These are phyloP conservation scores for Maudiozyma bulderi DNA, from an alignment of 805 yeast genomes.

Conservation along the genomic window DNA sequence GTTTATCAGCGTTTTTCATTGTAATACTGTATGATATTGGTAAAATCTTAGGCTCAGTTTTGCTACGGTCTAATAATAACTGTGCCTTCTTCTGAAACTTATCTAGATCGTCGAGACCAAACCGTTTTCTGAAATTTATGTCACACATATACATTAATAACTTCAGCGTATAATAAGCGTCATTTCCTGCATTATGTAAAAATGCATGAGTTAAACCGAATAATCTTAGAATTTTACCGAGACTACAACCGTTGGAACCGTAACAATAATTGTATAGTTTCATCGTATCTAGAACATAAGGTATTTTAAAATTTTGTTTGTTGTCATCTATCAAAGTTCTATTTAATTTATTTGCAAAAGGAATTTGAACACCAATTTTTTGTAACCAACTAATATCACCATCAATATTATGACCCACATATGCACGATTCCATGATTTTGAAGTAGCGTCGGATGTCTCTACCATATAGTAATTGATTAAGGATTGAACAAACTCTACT, in stretches of 20 bases:
- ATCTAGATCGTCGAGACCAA: conserved; percentile 18
- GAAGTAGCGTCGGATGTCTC: conserved; percentile 17
- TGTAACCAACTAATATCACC: conserved; percentile 48
- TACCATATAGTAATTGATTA: conserved; percentile 37
- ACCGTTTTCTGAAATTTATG: conserved; percentile 21
- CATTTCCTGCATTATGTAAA: conserved; percentile 66
- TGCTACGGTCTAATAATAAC: conserved; percentile 15
- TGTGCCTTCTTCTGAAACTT: conserved; percentile 11
- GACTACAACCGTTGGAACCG: conserved; percentile 34
- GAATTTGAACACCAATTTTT: conserved; percentile 39
- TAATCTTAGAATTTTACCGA: conserved; percentile 38
- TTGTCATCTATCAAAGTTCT: not conserved
- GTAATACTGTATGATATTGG: conserved; percentile 23
- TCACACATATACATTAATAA: conserved; percentile 45
- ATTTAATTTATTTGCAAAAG: conserved; percentile 16
- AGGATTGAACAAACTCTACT: conserved; percentile 31
- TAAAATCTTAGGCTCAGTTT: conserved; percentile 17
- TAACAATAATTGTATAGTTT: conserved; percentile 33
- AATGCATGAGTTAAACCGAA: conserved; percentile 47
- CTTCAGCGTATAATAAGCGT: conserved; percentile 51
- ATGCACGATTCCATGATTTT: conserved; percentile 23
- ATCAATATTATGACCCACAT: conserved; percentile 52
- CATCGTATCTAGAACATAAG: conserved; percentile 39
- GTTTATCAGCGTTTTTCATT: conserved; percentile 3
- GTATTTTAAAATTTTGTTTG: not conserved